These are phyloP conservation scores for Cystobasidium onofrii DNA, from an alignment of 768 basidiomycete species.

Conservation along the genomic window DNA sequence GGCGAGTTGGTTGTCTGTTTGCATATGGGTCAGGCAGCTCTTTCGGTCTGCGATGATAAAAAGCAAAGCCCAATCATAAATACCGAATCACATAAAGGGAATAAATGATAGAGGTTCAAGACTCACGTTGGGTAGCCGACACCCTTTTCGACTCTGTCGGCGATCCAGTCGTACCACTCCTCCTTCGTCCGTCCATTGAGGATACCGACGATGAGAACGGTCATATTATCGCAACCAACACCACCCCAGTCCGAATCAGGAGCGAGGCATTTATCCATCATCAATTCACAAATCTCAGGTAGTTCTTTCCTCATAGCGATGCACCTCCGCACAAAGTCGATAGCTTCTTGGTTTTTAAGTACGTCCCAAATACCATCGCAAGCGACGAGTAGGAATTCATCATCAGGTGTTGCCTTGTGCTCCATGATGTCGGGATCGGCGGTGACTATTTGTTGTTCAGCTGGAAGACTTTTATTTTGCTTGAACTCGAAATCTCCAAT, in stretches of 20 bases:
- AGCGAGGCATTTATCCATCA: constrained; percentile 87
- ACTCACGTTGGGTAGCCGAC: constrained; percentile 62
- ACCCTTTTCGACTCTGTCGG: constrained; percentile 64
- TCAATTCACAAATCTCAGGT: constrained; percentile 72
- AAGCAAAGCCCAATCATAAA: not conserved
- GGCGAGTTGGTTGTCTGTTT: constrained; percentile 4
- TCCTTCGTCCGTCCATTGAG: constrained; percentile 77
- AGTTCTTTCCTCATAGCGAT: constrained; percentile 71
- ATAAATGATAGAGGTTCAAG: not conserved
- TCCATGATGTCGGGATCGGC: constrained; percentile 80
- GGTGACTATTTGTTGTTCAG: constrained; percentile 91
- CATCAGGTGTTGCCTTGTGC: constrained; percentile 74
- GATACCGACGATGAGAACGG: constrained; percentile 78
- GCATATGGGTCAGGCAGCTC: constrained; percentile 24
- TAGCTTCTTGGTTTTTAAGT: constrained; percentile 78
- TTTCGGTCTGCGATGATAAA: not conserved
- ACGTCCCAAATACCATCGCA: constrained; percentile 99
- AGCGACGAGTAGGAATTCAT: constrained; percentile 92
- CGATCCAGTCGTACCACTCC: constrained; percentile 87
- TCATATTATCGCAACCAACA: constrained; percentile 99
- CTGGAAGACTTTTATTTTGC: constrained; percentile 69
- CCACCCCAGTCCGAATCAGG: constrained; percentile 87
- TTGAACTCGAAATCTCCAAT: constrained; percentile 99
- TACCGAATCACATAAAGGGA: not conserved
- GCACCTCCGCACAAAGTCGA: constrained; percentile 76